Evolutionary conservation across 1,284 basidiomycete species (phyloP).

Genomic region (Caloboletus inedulis): DNA sequence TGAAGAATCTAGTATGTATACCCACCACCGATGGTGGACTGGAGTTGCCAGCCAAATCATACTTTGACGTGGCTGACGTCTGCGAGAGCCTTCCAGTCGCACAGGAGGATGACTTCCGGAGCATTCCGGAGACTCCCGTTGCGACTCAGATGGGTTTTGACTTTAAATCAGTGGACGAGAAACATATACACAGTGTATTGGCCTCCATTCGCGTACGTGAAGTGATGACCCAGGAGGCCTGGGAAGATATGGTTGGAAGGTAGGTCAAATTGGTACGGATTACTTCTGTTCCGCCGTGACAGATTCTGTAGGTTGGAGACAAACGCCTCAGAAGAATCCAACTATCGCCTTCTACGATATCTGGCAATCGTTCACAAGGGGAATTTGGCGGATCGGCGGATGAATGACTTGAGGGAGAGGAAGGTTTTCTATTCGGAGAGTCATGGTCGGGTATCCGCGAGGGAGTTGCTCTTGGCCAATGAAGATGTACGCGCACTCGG

Average conservation of each 20-base stretch:
- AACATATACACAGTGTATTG: conserved; percentile 10
- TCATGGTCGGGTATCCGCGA: conserved; percentile 5
- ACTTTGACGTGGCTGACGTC: conserved; percentile 24
- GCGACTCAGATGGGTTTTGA: neutral
- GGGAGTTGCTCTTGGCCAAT: conserved; percentile 17
- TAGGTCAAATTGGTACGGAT: neutral
- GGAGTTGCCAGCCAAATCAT: conserved; percentile 17
- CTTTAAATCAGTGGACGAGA: neutral
- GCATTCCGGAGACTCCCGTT: conserved; percentile 1
- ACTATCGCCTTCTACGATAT: conserved; percentile 11
- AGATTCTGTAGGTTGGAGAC: conserved; percentile 10
- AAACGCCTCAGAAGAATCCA: conserved; percentile 13
- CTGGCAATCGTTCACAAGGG: neutral
- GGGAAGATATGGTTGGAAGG: conserved; percentile 10
- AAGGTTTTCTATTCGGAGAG: conserved; percentile 13
- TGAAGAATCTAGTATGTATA: conserved; percentile 71
- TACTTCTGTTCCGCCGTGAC: neutral
- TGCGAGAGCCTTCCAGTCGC: conserved; percentile 20
- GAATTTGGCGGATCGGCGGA: neutral
- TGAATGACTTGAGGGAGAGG: conserved; percentile 7
- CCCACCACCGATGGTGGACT: conserved; percentile 51
- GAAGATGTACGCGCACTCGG: conserved; percentile 12
- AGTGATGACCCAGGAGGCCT: conserved; percentile 4
- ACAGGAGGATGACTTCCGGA: neutral
- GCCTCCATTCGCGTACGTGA: neutral